phyloP scores from a whole-genome alignment of 192 early-diverging fungal genomes.

The Gigaspora rosea region DNA sequence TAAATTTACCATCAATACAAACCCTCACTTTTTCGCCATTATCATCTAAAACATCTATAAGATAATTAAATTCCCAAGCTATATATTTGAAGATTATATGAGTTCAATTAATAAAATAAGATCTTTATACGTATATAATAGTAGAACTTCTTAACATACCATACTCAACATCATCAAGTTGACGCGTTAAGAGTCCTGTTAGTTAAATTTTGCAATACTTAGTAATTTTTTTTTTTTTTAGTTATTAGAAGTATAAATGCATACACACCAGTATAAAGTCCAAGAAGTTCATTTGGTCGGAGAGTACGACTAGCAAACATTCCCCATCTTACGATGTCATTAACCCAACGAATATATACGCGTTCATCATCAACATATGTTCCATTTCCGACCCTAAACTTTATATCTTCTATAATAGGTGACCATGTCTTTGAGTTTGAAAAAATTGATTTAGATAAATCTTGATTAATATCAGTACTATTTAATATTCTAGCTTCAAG shows the following conservation, averaged over 20 bases:
- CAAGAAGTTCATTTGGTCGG: constrained; percentile 1
- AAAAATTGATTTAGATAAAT: background rate
- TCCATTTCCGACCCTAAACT: background rate
- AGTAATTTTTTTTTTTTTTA: background rate
- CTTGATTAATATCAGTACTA: background rate
- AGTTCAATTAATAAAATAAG: background rate
- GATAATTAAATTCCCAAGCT: constrained; percentile 34
- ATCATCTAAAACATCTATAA: constrained; percentile 10
- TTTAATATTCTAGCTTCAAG: background rate
- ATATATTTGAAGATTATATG: background rate
- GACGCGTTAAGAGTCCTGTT: background rate
- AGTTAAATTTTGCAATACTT: background rate
- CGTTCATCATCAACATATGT: constrained; percentile 29
- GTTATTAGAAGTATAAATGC: background rate
- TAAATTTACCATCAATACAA: constrained; percentile 25
- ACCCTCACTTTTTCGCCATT: background rate
- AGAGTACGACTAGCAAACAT: constrained; percentile 16
- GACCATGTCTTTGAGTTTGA: background rate
- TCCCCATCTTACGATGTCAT: constrained; percentile 27
- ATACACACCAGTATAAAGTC: constrained; percentile 21
- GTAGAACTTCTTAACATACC: background rate
- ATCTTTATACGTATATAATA: background rate
- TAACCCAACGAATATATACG: constrained; percentile 29
- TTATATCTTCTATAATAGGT: constrained; percentile 1
- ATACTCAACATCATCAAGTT: constrained; percentile 21